Base-by-base conservation (phyloP, 495 filamentous ascomycete genomes). In the Aspergillus incahuasiensis region DNA sequence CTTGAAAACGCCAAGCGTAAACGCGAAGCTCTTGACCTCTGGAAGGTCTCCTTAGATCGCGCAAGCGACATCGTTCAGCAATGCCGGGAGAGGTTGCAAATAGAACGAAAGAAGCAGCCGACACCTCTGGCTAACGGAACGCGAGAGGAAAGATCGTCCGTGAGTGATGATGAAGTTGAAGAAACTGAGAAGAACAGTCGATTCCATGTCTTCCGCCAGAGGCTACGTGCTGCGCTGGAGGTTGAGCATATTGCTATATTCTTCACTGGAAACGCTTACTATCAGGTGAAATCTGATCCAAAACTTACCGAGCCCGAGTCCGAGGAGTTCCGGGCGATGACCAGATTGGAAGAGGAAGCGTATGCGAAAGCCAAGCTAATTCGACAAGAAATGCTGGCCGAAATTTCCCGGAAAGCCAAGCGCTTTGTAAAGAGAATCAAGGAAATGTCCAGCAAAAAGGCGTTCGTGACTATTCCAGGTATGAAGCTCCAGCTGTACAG, bases 251-350 rank as follows among this genome's bases (percentile, higher is more conserved):
- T 84, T 55, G 90, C 86, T 39, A 75, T 82, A 0, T 97, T 96
- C 68, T 96, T 95, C 66, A 83, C 85, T 16, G 90, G 84, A 24
- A 96, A 91, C 57, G 86, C 82, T 1, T 88, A 86, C 55, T 96
- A 80, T 63, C 88, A 95, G 64, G 84, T 94, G 45, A 96, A 94
- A 62, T 75, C 76, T 0, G 80, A 92, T 49, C 66, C 79, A 28
- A 71, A 78, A n/a, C 64, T 82, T 41, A 88, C 81, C 0, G 64
- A 68, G 18, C 83, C 86, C 4, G 80, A 84, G 9, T 87, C 87
- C 0, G 80, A 85, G 11, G 78, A 86, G 21, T 91, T 86, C 62
- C 74, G 75, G 55, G 61, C 68, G 0, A 71, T 92, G 32, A 84
- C 94, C 56, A 82, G 79, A 55, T 69, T 79, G 6, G 92, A 97